Base-by-base conservation (phyloP, 768 basidiomycete genomes). In the Leccinellum rugosiceps region DNA sequence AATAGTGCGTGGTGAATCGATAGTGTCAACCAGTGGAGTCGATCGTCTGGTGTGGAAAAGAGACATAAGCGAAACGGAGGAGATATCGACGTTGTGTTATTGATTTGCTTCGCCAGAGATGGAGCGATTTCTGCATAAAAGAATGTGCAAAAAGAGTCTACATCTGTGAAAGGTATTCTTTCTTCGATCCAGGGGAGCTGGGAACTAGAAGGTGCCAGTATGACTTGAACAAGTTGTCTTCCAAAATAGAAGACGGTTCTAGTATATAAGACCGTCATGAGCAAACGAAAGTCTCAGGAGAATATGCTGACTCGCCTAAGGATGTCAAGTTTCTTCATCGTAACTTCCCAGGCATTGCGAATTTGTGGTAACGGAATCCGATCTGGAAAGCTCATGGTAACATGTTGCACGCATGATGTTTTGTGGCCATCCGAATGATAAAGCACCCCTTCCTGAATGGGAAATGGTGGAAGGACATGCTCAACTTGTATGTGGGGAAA, bases 361-460 rank as follows among this genome's bases (percentile, higher is more conserved):
- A 79, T 57, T 26, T 53, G 56, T 6, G 54, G 3, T 1, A 74
- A 15, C 10, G 70, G 65, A 0, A 61, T 58, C 23, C 57, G 55
- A 7, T 58, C 51, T 15, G 68, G 63, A 50, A 74, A 63, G 14
- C 62, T 59, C 55, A 79, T 56, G 3, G 79, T 56, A 38, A 79
- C 66, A 59, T 80, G 79, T 52, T 80, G 79, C 11, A 80, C 76
- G 61, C 78, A 80, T 53, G 78, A 70, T 1, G 70, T 68, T 41
- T 71, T 67, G 25, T 67, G 58, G n/a, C 72, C 69, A 31, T 70
- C 70, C 5, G 78, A 77, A 34, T 76, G 72, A 50, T 75, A 74
- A 50, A 81, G 63, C 17, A 81, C 75, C 21, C 80, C 80, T 65
- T 79, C 78, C 57, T 81, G 80, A 14, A 80, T 69, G 19, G 78